A percentile compares a stretch with the other conserved stretches of the same genome.
Conservation (phyloP, 768 basidiomycete species). For the Leccinum sublutescens region DNA sequence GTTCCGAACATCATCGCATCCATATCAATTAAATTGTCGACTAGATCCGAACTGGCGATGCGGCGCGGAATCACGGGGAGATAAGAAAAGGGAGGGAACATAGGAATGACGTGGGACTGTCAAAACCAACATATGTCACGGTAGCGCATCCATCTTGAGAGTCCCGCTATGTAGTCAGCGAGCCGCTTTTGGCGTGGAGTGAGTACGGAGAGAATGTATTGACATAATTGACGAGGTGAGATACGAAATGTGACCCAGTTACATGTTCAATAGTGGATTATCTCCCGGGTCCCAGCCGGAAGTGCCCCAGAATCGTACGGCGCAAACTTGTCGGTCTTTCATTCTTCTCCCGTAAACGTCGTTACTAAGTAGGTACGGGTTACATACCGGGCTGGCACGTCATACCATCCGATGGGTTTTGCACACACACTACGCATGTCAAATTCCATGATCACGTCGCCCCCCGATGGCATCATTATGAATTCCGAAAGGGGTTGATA, state of each 20-base stretch:
- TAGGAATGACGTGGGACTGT: constrained; percentile 23
- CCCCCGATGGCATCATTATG: constrained; percentile 21
- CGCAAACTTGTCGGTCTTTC: constrained; percentile 8
- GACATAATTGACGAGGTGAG: background rate
- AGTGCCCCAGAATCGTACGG: constrained; percentile 12
- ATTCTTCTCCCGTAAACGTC: background rate
- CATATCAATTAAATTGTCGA: constrained; percentile 5
- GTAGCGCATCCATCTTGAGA: background rate
- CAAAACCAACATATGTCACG: constrained; percentile 4
- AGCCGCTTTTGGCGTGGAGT: too few relatives aligned
- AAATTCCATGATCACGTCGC: constrained; percentile 15
- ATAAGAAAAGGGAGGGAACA: constrained; percentile 14
- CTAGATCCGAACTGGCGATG: constrained; percentile 17
- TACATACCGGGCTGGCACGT: background rate
- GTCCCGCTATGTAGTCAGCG: background rate
- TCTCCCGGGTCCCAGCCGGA: constrained; percentile 11
- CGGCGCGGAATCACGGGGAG: constrained; percentile 3
- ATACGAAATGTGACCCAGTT: background rate
- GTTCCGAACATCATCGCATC: constrained; percentile 3
- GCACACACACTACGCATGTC: constrained; percentile 6
- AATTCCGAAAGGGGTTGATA: constrained; percentile 14
- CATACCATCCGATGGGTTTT: background rate
- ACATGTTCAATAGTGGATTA: constrained; percentile 5
- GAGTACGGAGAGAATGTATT: background rate
- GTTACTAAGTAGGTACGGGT: background rate